phyloP scores from a whole-genome alignment of 192 early-diverging fungal species.

The Allomyces arbusculus region DNA sequence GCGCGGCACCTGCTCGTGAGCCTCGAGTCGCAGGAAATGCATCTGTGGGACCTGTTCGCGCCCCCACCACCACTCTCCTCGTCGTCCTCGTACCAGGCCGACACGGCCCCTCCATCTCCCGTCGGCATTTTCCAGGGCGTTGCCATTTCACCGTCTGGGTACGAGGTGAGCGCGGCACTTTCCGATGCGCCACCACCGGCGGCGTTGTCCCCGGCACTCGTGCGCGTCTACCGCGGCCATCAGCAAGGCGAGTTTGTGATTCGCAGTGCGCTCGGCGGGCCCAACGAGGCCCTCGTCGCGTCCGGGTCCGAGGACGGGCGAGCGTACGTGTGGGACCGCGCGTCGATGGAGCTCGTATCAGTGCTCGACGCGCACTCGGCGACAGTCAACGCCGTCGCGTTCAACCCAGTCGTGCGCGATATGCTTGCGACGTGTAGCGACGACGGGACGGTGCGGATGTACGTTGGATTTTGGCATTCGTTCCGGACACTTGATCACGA shows the following conservation, averaged over 20 bases:
- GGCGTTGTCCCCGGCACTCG: too few relatives aligned
- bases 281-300: constrained; percentile 2
- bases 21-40: constrained; percentile 5
- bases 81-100: too few relatives aligned
- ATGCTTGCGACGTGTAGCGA: not conserved
- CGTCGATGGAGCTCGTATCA: constrained; percentile 1
- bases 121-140: too few relatives aligned
- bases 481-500: too few relatives aligned
- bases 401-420: not conserved
- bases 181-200: too few relatives aligned
- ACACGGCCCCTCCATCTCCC: too few relatives aligned
- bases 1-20: constrained; percentile 5
- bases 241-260: constrained; percentile 5
- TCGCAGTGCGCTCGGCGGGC: constrained; percentile 4
- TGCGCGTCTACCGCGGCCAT: not conserved
- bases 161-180: too few relatives aligned
- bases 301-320: constrained; percentile 3
- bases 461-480: not conserved
- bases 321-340: constrained; percentile 6
- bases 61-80: not conserved
- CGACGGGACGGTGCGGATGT: not conserved
- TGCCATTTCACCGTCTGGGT: too few relatives aligned
- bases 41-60: constrained; percentile 6
- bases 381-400: constrained; percentile 5
- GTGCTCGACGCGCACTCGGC: constrained; percentile 4